phyloP scores from a whole-genome alignment of 2,329 filamentous ascomycete genomes.

The Exophiala sp. region DNA sequence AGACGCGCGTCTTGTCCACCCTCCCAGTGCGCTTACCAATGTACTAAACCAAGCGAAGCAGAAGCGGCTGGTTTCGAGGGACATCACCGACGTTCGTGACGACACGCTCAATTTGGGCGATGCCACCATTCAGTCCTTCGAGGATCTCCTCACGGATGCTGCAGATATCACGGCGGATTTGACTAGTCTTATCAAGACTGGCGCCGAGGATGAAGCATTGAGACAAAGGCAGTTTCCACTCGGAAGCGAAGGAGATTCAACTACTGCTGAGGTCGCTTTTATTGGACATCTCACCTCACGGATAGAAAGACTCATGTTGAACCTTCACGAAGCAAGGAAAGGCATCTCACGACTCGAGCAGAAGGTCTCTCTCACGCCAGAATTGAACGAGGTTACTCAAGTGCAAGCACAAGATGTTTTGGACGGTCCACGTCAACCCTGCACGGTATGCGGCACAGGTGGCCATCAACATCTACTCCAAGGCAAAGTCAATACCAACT shows the following conservation, averaged over 20 bases:
- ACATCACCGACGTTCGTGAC: conserved; percentile 14
- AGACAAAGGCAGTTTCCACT: conserved; percentile 5
- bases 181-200: conserved; percentile 28
- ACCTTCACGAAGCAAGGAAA: conserved; percentile 40
- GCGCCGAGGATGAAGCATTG: conserved; percentile 30
- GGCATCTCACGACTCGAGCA: conserved; percentile 40
- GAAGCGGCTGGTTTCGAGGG: conserved; percentile 11
- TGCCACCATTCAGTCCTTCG: conserved; percentile 45
- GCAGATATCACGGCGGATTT: conserved; percentile 24
- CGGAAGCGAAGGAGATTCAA: conserved; percentile 23
- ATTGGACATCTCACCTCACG: conserved; percentile 40
- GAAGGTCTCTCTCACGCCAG: conserved; percentile 31
- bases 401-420: background rate
- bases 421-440: conserved; percentile 5
- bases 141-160: conserved; percentile 36
- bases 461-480: conserved; percentile 1
- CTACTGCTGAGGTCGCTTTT: conserved; percentile 27
- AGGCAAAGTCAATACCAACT: conserved; percentile 35
- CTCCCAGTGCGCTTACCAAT: conserved; percentile 41
- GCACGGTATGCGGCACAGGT: conserved; percentile 11
- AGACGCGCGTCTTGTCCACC: conserved; percentile 38
- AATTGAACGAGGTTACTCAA: conserved; percentile 14
- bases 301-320: conserved; percentile 38
- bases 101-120: conserved; percentile 40
- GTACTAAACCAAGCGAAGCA: conserved; percentile 41